Percentiles rank a stretch among this genome's conserved stretches.
Evolutionary conservation across 352 stramenopile species (phyloP).

Genomic region (Phytophthora aleatoria): DNA sequence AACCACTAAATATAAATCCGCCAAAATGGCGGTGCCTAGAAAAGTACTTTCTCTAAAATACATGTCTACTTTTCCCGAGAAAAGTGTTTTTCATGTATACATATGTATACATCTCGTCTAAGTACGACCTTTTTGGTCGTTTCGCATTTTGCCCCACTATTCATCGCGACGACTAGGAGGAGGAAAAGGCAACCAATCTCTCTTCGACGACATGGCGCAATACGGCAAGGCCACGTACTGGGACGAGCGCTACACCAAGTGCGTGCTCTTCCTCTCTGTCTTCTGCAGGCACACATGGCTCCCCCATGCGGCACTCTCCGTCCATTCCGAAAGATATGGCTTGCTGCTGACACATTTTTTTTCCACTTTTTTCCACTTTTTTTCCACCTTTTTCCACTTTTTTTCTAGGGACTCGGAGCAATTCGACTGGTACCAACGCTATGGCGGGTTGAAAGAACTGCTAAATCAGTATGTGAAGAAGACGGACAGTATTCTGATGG

Average conservation of each 20-base stretch:
- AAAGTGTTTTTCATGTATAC: background rate
- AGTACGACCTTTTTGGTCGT: constrained; percentile 9
- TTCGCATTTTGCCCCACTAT: background rate
- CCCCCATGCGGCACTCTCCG: background rate
- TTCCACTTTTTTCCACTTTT: background rate
- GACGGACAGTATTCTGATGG: constrained; percentile 93
- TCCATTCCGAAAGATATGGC: background rate
- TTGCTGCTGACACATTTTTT: background rate
- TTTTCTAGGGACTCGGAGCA: constrained; percentile 87
- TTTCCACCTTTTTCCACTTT: background rate
- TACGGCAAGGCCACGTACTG: constrained; percentile 95
- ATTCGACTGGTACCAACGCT: constrained; percentile 95
- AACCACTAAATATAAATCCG: too few species aligned
- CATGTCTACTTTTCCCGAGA: too few species aligned
- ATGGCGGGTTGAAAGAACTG: constrained; percentile 90
- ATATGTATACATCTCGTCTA: background rate
- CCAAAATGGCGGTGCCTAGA: too few species aligned
- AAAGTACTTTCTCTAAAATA: too few species aligned
- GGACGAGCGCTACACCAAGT: constrained; percentile 96
- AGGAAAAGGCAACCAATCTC: background rate
- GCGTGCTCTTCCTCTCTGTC: constrained; percentile 21
- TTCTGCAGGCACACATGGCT: background rate
- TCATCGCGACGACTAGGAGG: constrained; percentile 5
- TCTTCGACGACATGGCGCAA: constrained; percentile 62
- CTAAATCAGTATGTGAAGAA: constrained; percentile 94